Evolutionary conservation across 495 filamentous ascomycete species (phyloP).

Genomic region (Penicillium cosmopolitanum): DNA sequence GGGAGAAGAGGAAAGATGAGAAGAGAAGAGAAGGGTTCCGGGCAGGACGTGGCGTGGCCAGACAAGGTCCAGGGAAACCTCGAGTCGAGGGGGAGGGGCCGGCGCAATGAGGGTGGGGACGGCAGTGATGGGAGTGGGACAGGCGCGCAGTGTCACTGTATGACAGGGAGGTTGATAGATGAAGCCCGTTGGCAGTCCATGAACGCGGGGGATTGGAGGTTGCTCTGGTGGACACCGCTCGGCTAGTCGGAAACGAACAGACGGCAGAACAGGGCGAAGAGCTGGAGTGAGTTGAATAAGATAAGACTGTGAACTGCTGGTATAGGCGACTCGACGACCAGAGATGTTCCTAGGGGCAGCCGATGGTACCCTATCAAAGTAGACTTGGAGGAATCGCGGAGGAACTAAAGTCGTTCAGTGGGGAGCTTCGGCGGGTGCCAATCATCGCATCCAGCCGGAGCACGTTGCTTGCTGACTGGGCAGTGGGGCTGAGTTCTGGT

Average conservation of each 20-base stretch:
- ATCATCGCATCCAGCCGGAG: constrained; percentile 25
- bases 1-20: not conserved
- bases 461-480: constrained; percentile 27
- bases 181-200: constrained; percentile 9
- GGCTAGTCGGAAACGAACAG: not conserved
- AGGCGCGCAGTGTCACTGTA: constrained; percentile 19
- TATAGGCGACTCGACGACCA: too few species aligned
- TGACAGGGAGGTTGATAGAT: constrained; percentile 7
- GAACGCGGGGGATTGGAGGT: constrained; percentile 7
- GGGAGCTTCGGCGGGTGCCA: constrained; percentile 22
- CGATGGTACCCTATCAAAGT: not conserved
- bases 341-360: not conserved
- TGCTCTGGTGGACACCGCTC: not conserved
- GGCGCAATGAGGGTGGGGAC: constrained; percentile 24
- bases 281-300: not conserved
- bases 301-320: too few species aligned
- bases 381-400: too few species aligned
- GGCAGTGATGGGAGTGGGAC: constrained; percentile 25
- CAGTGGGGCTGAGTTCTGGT: not conserved
- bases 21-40: too few species aligned
- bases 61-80: constrained; percentile 5
- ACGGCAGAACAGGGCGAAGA: not conserved
- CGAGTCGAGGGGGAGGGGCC: constrained; percentile 18
- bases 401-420: constrained; percentile 1
- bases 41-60: not conserved